phyloP scores from a whole-genome alignment of 108 stramenopile genomes.

The Seminavis robusta region DNA sequence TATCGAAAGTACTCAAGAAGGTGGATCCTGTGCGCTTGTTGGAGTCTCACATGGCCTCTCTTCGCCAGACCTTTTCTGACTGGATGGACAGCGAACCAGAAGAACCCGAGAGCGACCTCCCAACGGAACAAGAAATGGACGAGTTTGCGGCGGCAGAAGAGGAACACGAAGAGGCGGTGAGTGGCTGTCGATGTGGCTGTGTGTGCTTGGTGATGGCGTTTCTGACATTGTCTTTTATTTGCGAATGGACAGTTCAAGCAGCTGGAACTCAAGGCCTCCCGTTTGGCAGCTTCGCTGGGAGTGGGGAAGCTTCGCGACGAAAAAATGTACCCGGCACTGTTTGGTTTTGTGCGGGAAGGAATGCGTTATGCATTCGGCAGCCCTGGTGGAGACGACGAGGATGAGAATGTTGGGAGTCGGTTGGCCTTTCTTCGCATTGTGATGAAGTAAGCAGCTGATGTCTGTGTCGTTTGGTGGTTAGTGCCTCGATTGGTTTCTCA shows the following conservation, averaged over 20 bases:
- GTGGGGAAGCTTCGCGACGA: constrained; percentile 57
- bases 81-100: constrained; percentile 78
- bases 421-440: constrained; percentile 70
- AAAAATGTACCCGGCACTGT: constrained; percentile 49
- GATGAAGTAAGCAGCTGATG: constrained; percentile 36
- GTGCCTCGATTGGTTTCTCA: not conserved
- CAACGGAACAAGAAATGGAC: constrained; percentile 73
- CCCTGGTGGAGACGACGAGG: constrained; percentile 49
- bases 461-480: not conserved
- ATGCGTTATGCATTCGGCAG: constrained; percentile 73
- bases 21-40: constrained; percentile 76
- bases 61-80: constrained; percentile 63
- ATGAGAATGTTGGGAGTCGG: constrained; percentile 65
- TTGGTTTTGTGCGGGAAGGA: constrained; percentile 75
- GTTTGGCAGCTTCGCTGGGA: constrained; percentile 64
- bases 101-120: constrained; percentile 46
- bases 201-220: not conserved
- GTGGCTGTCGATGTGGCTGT: too few species aligned
- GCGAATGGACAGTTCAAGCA: constrained; percentile 17
- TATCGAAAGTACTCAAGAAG: constrained; percentile 56
- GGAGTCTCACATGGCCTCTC: constrained; percentile 85
- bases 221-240: not conserved
- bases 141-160: constrained; percentile 53
- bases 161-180: constrained; percentile 41
- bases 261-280: constrained; percentile 60